phyloP scores from a whole-genome alignment of 1,139 yeast species.

The Yamadazyma sp. region DNA sequence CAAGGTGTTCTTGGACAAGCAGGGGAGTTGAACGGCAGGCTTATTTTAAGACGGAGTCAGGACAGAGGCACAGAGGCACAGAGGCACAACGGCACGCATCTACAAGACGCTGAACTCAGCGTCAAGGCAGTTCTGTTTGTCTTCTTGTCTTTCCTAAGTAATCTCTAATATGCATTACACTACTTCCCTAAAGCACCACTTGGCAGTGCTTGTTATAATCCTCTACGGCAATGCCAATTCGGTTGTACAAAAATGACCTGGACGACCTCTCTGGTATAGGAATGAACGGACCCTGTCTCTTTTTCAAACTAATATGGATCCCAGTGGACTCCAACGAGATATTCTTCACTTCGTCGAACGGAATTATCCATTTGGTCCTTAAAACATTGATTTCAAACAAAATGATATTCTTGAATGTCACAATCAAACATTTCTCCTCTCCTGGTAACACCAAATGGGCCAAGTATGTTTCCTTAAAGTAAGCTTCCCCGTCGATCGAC shows the following conservation, averaged over 20 bases:
- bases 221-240: constrained; percentile 77
- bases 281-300: constrained; percentile 67
- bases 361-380: constrained; percentile 64
- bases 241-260: constrained; percentile 66
- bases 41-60: no score
- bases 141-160: no score
- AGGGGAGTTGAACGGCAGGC: no score
- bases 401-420: constrained; percentile 71
- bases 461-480: constrained; percentile 68
- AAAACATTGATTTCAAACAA: constrained; percentile 66
- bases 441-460: constrained; percentile 87
- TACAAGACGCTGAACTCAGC: no score
- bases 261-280: constrained; percentile 73
- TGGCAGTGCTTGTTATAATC: constrained; percentile 69
- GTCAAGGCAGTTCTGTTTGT: no score
- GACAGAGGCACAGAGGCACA: no score
- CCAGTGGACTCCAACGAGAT: constrained; percentile 83
- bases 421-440: constrained; percentile 71
- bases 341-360: constrained; percentile 59
- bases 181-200: constrained; percentile 35
- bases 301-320: constrained; percentile 63
- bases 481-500: constrained; percentile 77
- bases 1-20: constrained; percentile 6
- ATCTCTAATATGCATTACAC: no score
- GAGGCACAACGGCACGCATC: no score